Evolutionary conservation across 2,329 filamentous ascomycete genomes (phyloP).

Genomic region (Akanthomyces lecanii): DNA sequence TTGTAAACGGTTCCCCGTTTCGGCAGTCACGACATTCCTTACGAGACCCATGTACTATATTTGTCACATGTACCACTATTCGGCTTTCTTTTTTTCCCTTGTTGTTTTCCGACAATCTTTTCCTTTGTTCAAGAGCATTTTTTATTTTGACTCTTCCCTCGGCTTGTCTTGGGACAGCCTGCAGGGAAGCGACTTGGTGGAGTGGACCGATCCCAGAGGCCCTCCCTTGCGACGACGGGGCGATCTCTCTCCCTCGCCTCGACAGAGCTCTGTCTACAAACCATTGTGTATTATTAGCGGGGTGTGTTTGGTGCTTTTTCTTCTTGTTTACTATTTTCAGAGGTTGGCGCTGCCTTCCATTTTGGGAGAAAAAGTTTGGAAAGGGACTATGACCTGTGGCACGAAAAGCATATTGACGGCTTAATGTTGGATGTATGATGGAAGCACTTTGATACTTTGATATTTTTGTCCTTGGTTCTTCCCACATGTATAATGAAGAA

Average conservation of each 20-base stretch:
- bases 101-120: neutral
- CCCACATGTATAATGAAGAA: neutral
- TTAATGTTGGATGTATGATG: slow-evolving; percentile 17
- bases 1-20: slow-evolving; percentile 24
- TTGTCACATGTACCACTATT: slow-evolving; percentile 16
- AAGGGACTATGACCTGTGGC: neutral
- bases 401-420: slow-evolving; percentile 12
- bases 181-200: neutral
- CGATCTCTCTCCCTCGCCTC: neutral
- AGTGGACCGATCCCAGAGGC: slow-evolving; percentile 7
- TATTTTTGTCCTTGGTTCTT: neutral
- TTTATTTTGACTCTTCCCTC: neutral
- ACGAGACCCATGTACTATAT: slow-evolving; percentile 18
- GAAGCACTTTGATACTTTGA: neutral
- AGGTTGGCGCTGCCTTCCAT: neutral
- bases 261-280: neutral
- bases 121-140: neutral
- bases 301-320: neutral
- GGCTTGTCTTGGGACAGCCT: neutral
- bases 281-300: slow-evolving; percentile 2
- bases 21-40: slow-evolving; percentile 17
- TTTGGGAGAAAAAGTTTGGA: slow-evolving; percentile 6
- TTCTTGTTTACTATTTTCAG: slow-evolving; percentile 12
- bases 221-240: slow-evolving; percentile 7
- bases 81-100: neutral